phyloP scores from a whole-genome alignment of 331 rosid species.

The Malus hybrid region DNA sequence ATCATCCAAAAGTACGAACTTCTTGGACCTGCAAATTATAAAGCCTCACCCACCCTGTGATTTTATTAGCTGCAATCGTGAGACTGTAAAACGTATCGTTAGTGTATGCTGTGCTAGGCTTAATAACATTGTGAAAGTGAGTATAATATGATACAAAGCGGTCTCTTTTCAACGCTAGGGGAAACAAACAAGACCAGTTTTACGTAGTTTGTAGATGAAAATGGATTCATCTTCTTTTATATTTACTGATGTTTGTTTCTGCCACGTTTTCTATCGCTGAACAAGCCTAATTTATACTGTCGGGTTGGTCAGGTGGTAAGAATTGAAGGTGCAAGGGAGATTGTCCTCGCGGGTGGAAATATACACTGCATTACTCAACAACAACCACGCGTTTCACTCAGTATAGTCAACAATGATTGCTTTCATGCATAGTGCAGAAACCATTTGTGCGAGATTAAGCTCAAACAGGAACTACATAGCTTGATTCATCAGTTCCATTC shows the following conservation, averaged over 20 bases:
- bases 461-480: background rate
- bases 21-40: background rate
- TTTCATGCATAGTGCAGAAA: background rate
- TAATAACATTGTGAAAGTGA: background rate
- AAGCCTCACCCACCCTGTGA: background rate
- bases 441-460: background rate
- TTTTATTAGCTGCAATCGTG: too few species aligned
- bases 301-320: constrained; percentile 29
- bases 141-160: background rate
- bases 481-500: background rate
- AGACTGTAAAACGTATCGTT: too few species aligned
- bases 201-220: background rate
- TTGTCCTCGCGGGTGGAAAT: constrained; percentile 43
- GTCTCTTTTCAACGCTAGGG: background rate
- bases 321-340: constrained; percentile 50
- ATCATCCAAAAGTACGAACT: background rate
- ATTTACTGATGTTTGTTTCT: background rate
- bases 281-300: background rate
- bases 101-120: too few species aligned
- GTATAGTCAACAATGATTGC: background rate
- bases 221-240: background rate
- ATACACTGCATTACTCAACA: constrained; percentile 49
- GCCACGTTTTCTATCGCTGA: background rate
- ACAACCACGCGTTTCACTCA: constrained; percentile 17
- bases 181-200: background rate